Base-by-base conservation (phyloP, 2,329 filamentous ascomycete genomes). In the Trichoderma guizhouense region DNA sequence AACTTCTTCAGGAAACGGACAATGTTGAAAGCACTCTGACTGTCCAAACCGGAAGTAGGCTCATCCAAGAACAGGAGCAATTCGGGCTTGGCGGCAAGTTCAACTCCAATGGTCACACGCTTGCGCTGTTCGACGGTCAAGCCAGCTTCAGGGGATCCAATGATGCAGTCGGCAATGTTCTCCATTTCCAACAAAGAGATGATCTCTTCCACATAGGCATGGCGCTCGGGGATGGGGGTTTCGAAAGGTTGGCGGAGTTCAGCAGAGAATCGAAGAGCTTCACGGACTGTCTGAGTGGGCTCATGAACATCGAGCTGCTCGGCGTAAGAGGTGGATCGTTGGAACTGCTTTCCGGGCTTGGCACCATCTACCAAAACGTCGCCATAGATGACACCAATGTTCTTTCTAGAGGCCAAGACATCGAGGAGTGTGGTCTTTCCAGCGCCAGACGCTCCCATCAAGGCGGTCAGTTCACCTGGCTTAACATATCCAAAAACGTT, bases 21-120 rank as follows among this genome's bases (percentile, higher is more conserved):
- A 75, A 93, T 93, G 80, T 93, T 93, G 83, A 91, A 94, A 21
- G 92, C 91, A 71, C 87, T 90, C 79, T 93, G 81, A 71, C 79
- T 79, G 74, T 83, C 81, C 1, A 95, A 88, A 71, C 92, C 92
- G 2, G 89, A 92, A 0, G 92, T 94, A 0, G 92, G 92, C 79
- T 95, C 92, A 74, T 95, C 92, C 47, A 95, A 83, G 85, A 95
- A 95, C 26, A 95, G 86, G 1, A 94, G 86, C 7, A 94, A 84
- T 75, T 93, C 88, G 1, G 92, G 92, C 81, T 93, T 96, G 18
- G 94, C 94, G 9, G 93, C 93, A 8, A 97, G 86, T 79, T 97
- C 94, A 11, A 97, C 93, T 76, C 93, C 94, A 72, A 97, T 97
- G 0, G 94, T 97, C n/a, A 97, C 88, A 76, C 93, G 92, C 82